Percentiles rank a stretch among this genome's conserved stretches.
Evolutionary conservation across 805 yeast species (phyloP).

Genomic region (Saturnispora halmiae): DNA sequence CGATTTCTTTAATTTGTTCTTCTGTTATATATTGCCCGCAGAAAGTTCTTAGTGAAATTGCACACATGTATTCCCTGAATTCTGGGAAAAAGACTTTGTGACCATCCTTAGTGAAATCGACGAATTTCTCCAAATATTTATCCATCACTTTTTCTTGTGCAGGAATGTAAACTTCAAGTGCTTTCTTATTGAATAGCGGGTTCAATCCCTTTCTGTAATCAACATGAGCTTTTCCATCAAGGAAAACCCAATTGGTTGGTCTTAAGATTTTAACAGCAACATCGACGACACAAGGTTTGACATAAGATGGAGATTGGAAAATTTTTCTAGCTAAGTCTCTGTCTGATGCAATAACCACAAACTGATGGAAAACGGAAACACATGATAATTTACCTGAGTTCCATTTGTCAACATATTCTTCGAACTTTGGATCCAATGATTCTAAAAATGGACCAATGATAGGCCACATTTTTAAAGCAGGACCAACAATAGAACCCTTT

Average conservation of each 20-base stretch:
- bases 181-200: conserved; percentile 77
- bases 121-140: conserved; percentile 60
- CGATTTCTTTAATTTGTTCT: conserved; percentile 76
- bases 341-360: conserved; percentile 85
- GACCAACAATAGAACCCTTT: conserved; percentile 90
- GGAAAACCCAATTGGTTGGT: conserved; percentile 95
- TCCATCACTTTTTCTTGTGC: conserved; percentile 80
- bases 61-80: conserved; percentile 94
- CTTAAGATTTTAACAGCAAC: conserved; percentile 90
- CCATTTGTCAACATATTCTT: conserved; percentile 90
- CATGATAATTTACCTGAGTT: conserved; percentile 88
- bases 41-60: conserved; percentile 83
- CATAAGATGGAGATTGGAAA: conserved; percentile 74
- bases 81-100: conserved; percentile 80
- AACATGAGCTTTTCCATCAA: conserved; percentile 91
- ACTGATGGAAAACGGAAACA: conserved; percentile 96
- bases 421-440: conserved; percentile 90
- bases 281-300: conserved; percentile 96
- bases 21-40: conserved; percentile 94
- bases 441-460: conserved; percentile 94
- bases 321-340: conserved; percentile 86
- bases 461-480: conserved; percentile 82
- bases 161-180: conserved; percentile 78
- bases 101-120: conserved; percentile 44
- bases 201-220: conserved; percentile 89